Conservation (phyloP, 495 filamentous ascomycete genomes). For the Neurospora sp. region DNA sequence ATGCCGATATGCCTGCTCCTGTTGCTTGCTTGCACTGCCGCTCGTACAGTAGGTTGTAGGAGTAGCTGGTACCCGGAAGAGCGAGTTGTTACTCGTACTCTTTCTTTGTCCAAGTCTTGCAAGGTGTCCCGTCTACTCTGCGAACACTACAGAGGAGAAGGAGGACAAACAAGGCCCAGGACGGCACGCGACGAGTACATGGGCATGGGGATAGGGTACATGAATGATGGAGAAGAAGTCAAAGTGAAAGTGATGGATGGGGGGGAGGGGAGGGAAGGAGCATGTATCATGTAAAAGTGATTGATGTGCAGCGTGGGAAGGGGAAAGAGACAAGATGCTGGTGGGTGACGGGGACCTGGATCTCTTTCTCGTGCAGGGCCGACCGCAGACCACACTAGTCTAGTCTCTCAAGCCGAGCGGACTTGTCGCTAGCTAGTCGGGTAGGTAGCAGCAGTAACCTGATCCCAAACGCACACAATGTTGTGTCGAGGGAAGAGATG, state of each 20-base stretch:
- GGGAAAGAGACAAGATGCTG: background rate
- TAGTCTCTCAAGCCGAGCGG: background rate
- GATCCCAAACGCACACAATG: background rate
- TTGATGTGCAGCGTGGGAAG: conserved; percentile 1
- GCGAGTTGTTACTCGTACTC: background rate
- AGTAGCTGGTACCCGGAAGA: background rate
- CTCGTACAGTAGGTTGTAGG: background rate
- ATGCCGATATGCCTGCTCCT: background rate
- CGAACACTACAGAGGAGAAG: background rate
- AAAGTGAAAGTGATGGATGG: background rate
- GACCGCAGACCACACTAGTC: background rate
- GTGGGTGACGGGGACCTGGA: background rate
- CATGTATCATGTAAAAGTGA: conserved; percentile 7
- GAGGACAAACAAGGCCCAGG: conserved; percentile 10
- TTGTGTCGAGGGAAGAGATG: background rate
- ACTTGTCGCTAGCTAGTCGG: background rate
- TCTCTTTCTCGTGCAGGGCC: background rate
- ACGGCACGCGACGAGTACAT: conserved; percentile 18
- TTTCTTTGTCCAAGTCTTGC: background rate
- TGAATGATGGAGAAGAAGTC: conserved; percentile 8
- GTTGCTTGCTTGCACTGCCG: background rate
- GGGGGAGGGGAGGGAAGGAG: background rate
- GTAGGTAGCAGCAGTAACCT: background rate
- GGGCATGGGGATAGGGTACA: conserved; percentile 15
- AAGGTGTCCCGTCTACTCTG: background rate